Base-by-base conservation (phyloP, 148 eudicot species). In the Nepenthes gracilis region DNA sequence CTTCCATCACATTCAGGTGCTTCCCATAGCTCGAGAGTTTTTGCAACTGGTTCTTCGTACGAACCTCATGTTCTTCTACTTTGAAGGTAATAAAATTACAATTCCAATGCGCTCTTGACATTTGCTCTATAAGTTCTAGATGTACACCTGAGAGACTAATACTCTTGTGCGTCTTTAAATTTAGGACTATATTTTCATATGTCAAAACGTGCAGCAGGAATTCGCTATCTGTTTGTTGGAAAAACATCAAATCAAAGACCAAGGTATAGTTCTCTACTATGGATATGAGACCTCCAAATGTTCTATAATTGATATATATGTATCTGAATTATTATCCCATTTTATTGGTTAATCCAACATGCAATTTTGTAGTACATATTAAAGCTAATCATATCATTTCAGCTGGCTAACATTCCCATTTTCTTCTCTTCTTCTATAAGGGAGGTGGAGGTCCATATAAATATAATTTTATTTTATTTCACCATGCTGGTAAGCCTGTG, bases 41-140 rank as follows among this genome's bases (percentile, higher is more conserved):
- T 79, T 87, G 70, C 90, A 82, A 73, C 67, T 89, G 79, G 59
- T 86, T 77, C 79, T 89, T 68, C 95, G 97, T 40, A 69, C 95
- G 50, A 94, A 94, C 67, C 90, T 94, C 48, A 94, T 94, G 99
- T 80, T 94, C 75, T 94, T 94, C 77, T 94, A 94, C 81, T 94
- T 94, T 70, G 97, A 94, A 94, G 99, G 99, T 94, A 62, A 72
- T 52, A 4, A 49, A 37, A 37, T 40, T 57, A 33, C 54, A 55
- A 36, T 57, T 13, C 57, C 13, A n/a, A 33, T 64, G 43, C 36
- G 54, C 37, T 65, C 45, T 54, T 53, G 47, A 47, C 2, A 57
- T 9, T 62, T 43, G n/a, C 34, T 8, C 23, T 23, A 23, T 23
- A 23, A 23, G 23, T 23, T 23, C 23, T 23, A 23, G n/a, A 4